phyloP scores from a whole-genome alignment of 1,284 basidiomycete species.

The Sanguinoderma infundibulare region DNA sequence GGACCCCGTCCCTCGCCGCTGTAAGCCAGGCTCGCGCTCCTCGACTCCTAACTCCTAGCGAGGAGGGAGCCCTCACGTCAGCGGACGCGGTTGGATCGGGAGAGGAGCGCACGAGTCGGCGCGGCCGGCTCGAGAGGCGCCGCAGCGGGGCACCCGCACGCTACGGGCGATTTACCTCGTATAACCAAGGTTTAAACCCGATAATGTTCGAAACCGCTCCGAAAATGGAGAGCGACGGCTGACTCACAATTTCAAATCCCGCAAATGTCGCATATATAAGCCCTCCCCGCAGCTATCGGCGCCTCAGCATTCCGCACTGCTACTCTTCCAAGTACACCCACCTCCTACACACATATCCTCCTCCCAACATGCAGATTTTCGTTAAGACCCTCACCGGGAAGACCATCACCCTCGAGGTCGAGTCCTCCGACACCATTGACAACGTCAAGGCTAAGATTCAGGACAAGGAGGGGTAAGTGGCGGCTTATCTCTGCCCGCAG shows the following conservation, averaged over 20 bases:
- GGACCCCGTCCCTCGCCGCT: too few relatives aligned
- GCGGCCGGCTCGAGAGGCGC: too few relatives aligned
- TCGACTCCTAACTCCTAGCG: too few relatives aligned
- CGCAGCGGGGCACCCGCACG: too few relatives aligned
- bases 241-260: conserved; percentile 30
- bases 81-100: too few relatives aligned
- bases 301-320: conserved; percentile 7
- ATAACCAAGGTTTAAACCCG: too few relatives aligned
- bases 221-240: conserved; percentile 18
- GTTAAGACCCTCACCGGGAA: conserved; percentile 88
- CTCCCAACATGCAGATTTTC: conserved; percentile 75
- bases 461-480: conserved; percentile 71
- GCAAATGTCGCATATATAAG: conserved; percentile 24
- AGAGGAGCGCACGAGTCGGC: too few relatives aligned
- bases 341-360: conserved; percentile 11
- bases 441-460: conserved; percentile 83
- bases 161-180: too few relatives aligned
- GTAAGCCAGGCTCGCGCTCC: too few relatives aligned
- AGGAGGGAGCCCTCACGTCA: too few relatives aligned
- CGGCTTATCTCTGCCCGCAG: background rate
- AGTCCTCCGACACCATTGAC: conserved; percentile 85
- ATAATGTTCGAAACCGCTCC: conserved; percentile 14
- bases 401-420: conserved; percentile 89
- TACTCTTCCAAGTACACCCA: conserved; percentile 15
- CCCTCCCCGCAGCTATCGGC: conserved; percentile 10